Base-by-base conservation (phyloP, 352 stramenopile genomes). In the Pythium myriotylum region DNA sequence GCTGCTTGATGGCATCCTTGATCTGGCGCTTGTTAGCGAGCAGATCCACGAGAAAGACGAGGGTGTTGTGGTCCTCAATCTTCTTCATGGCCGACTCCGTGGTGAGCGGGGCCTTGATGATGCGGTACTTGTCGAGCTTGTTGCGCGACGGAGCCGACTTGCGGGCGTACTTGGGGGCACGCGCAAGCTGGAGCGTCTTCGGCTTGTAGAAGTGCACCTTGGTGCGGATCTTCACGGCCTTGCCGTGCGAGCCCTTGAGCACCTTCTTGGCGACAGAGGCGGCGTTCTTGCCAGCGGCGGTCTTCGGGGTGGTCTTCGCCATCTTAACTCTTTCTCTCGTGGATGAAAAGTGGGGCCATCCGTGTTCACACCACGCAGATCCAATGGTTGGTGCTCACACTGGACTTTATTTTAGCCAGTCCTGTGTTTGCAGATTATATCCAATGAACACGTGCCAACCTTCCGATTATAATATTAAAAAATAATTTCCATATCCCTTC, bases 51-150 rank as follows among this genome's bases (percentile, higher is more conserved):
- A 99, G 98, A 88, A 99, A 99, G 66, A 99, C 97, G 71, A 99
- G 92, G 70, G 98, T 99, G 92, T 99, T 99, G 92, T 98, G 97
- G 84, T 99, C 97, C 74, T 99, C 98, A 68, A 99, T 99, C 82
- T 99, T 99, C 88, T 99, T 99, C 97, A 99, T 99, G 60, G 97
- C 98, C 72, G 96, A 98, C 82, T 99, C 97, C 35, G 97, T 99
- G 54, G 98, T 99, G 50, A 99, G 81, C 39, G 98, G 98, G 62
- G 97, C 95, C 90, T 99, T 99, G 85, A 99, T 99, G 73, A 99
- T 97, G 77, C 94, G 91, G 87, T 98, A 98, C 89, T 99, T 99
- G 86, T 99, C 96, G 66, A 99, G 83, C 72, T 97, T 97, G 77
- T 89, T 97, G 84, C 97, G 95, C 76, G 82, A 94, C 24, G 94